phyloP scores from a whole-genome alignment of 331 rosid species.

The Arachis monticola region DNA sequence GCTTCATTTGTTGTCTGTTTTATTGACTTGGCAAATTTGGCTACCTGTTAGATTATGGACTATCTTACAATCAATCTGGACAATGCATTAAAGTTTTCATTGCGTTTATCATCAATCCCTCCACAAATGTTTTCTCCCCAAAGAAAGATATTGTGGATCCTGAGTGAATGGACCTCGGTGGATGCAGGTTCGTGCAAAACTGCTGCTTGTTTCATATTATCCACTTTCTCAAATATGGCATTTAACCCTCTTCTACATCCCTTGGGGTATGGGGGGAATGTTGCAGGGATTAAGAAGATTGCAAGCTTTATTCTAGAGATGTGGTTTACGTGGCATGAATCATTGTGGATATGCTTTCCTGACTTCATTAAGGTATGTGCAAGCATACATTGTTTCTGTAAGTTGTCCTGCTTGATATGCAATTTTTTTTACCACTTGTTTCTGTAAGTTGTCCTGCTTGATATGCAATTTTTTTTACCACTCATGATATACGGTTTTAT shows the following conservation, averaged over 20 bases:
- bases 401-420: not conserved
- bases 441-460: not conserved
- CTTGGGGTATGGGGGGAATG: not conserved
- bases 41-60: slow-evolving; percentile 47
- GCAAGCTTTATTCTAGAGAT: slow-evolving; percentile 73
- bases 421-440: slow-evolving; percentile 16
- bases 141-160: slow-evolving; percentile 76
- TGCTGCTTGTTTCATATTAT: not conserved
- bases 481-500: slow-evolving; percentile 27
- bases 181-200: slow-evolving; percentile 64
- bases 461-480: slow-evolving; percentile 2
- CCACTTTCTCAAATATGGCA: not conserved
- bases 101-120: slow-evolving; percentile 79
- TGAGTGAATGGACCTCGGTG: slow-evolving; percentile 59
- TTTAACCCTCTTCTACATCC: not conserved
- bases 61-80: slow-evolving; percentile 51
- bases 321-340: slow-evolving; percentile 97
- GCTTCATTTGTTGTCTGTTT: not conserved
- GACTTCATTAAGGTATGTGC: slow-evolving; percentile 55
- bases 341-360: slow-evolving; percentile 70
- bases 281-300: slow-evolving; percentile 58
- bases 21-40: not conserved
- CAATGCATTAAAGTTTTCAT: slow-evolving; percentile 61
- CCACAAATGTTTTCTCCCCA: slow-evolving; percentile 90
- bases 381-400: not conserved